phyloP scores from a whole-genome alignment of 345 rosid genomes.

The Anastatica hierochuntica region DNA sequence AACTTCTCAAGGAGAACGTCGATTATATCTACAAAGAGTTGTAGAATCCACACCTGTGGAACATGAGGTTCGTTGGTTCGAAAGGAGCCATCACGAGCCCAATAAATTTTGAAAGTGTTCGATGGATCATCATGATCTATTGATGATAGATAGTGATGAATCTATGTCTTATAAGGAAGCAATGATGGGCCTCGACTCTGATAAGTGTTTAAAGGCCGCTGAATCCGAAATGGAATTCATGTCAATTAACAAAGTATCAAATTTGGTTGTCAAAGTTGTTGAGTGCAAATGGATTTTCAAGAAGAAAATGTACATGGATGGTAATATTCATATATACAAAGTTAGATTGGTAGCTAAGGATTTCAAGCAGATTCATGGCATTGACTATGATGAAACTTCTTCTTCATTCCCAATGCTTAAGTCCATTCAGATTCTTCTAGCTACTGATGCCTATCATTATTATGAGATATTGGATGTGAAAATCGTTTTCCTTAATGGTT shows the following conservation, averaged over 20 bases:
- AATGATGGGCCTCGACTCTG: no score
- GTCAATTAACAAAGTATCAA: conserved; percentile 16
- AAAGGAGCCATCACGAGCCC: not conserved
- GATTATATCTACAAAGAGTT: not conserved
- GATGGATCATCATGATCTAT: not conserved
- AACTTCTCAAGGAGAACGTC: not conserved
- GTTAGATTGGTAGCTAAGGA: not conserved
- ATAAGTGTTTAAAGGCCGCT: not conserved
- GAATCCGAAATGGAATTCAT: conserved; percentile 16
- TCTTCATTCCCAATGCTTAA: not conserved
- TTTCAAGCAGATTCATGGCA: not conserved
- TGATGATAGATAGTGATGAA: no score
- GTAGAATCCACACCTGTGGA: not conserved
- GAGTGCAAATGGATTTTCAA: not conserved
- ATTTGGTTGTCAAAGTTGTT: not conserved
- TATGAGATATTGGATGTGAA: not conserved
- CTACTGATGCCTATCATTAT: not conserved
- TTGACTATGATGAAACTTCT: not conserved
- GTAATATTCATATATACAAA: not conserved
- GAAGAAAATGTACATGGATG: no score
- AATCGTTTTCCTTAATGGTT: not conserved
- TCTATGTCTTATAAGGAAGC: no score
- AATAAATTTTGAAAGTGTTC: not conserved
- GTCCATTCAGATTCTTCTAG: not conserved
- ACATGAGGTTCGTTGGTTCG: not conserved